Base-by-base conservation (phyloP, 441 rosid genomes). In the Gossypium trilobum region DNA sequence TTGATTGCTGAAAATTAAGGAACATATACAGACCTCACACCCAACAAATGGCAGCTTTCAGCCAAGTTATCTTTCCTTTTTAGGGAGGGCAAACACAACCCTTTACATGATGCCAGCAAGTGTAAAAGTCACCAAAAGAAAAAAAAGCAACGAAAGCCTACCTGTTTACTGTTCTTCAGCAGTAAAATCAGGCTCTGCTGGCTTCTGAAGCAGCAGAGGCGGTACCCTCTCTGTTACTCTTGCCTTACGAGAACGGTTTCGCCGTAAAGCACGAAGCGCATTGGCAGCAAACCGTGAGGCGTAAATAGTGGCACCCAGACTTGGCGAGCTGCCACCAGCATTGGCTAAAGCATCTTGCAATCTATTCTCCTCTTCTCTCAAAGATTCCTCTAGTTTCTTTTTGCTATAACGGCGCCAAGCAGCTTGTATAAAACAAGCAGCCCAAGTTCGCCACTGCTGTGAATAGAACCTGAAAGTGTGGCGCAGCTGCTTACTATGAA, bases 361-460 rank as follows among this genome's bases (percentile, higher is more conserved):
- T 71, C 91, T 78, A 10, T 85, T 76, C 78, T 92, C 97, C 70
- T 90, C 90, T 73, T 81, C 86, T 51, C 70, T 75, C 29, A 89
- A 84, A 13, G 91, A 67, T 71, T 92, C 93, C 70, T 89, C 95
- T 0, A 77, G 82, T 75, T 87, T 92, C 95, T 83, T 92, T 80
- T 80, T 87, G 16, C 71, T 65, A 68, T 86, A 82, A 4, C 92
- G 85, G 6, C 91, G 88, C 96, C 96, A 92, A 1, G 92, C 92
- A 5, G 95, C 91, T 85, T 89, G 96, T 73, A 90, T 88, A 71
- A 86, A 90, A 71, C 93, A 90, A 31, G 97, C 97, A 0, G 97
- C 97, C 97, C 97, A 92, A 0, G 92, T 85, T 81, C 92, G 84
- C 97, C 96, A 89, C 61, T 92, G 95, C 74, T 83, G 91, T 0